Conservation (phyloP, 768 basidiomycete genomes). For the Mycena maculata region DNA sequence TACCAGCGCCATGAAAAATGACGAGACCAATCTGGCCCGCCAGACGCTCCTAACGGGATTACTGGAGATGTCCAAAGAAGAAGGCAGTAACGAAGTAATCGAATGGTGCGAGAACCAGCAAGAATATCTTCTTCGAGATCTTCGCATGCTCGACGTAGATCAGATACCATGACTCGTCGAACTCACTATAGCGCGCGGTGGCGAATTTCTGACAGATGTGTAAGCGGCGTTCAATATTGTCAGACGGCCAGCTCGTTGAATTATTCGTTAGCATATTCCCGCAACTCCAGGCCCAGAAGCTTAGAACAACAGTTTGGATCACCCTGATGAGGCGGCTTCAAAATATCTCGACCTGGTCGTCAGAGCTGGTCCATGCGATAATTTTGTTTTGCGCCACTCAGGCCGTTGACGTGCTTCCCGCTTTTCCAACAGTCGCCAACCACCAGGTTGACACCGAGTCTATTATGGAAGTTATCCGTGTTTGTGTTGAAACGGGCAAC, state of each 20-base stretch:
- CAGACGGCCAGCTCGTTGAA: too few relatives aligned
- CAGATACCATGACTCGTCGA: not conserved
- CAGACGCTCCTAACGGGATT: not conserved
- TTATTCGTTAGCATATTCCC: not conserved
- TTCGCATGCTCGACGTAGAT: not conserved
- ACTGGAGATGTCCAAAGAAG: not conserved
- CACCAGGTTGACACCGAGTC: not conserved
- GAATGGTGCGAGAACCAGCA: not conserved
- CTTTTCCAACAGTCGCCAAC: not conserved
- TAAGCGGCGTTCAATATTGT: not conserved
- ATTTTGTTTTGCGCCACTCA: not conserved
- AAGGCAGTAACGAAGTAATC: not conserved
- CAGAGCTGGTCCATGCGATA: not conserved
- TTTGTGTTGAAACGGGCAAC: conserved; percentile 2
- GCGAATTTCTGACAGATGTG: conserved; percentile 8
- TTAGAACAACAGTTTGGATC: not conserved
- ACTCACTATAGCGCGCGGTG: not conserved
- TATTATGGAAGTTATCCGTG: not conserved
- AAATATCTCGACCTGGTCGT: not conserved
- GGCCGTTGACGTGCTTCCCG: not conserved
- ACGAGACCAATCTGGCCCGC: conserved; percentile 2
- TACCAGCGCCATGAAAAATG: not conserved
- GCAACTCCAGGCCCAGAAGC: not conserved
- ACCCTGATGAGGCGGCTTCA: not conserved
- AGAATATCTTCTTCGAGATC: not conserved